These are phyloP conservation scores for Isabelozyma pseudorhagii DNA, from an alignment of 805 yeast genomes.

Conservation along the genomic window DNA sequence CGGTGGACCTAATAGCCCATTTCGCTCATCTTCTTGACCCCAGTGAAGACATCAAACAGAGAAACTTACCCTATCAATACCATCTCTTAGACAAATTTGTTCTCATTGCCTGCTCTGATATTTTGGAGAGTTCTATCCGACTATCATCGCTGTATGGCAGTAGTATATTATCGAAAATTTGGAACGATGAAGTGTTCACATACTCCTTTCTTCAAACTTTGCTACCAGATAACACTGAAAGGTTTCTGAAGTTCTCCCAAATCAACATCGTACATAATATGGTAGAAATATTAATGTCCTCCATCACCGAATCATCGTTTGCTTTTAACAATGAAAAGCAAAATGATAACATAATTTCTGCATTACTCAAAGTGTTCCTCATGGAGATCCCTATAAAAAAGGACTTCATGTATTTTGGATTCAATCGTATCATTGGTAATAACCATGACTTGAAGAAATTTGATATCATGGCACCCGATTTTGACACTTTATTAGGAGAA, in stretches of 20 bases:
- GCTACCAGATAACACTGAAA: constrained; percentile 48
- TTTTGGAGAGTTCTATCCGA: constrained; percentile 46
- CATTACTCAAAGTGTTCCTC: constrained; percentile 33
- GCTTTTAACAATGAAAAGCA: constrained; percentile 13
- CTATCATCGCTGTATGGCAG: constrained; percentile 22
- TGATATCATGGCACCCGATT: constrained; percentile 38
- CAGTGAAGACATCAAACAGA: constrained; percentile 21
- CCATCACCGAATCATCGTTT: constrained; percentile 33
- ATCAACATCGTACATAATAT: constrained; percentile 48
- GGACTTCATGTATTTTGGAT: constrained; percentile 48
- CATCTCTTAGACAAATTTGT: constrained; percentile 46
- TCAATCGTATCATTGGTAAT: constrained; percentile 54
- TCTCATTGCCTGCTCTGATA: constrained; percentile 51
- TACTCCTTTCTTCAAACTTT: constrained; percentile 33
- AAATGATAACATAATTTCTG: constrained; percentile 16
- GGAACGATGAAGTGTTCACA: constrained; percentile 28
- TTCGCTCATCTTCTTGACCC: constrained; percentile 26
- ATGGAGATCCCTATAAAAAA: constrained; percentile 39
- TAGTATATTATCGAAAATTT: constrained; percentile 12
- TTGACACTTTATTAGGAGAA: constrained; percentile 17
- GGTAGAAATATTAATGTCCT: constrained; percentile 50
- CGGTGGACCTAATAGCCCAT: constrained; percentile 13
- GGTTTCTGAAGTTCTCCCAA: constrained; percentile 35
- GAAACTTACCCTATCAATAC: constrained; percentile 28
- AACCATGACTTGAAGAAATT: constrained; percentile 42